These are phyloP conservation scores for Colletotrichum spaethianum DNA, from an alignment of 2,329 filamentous ascomycete species.

Conservation along the genomic window DNA sequence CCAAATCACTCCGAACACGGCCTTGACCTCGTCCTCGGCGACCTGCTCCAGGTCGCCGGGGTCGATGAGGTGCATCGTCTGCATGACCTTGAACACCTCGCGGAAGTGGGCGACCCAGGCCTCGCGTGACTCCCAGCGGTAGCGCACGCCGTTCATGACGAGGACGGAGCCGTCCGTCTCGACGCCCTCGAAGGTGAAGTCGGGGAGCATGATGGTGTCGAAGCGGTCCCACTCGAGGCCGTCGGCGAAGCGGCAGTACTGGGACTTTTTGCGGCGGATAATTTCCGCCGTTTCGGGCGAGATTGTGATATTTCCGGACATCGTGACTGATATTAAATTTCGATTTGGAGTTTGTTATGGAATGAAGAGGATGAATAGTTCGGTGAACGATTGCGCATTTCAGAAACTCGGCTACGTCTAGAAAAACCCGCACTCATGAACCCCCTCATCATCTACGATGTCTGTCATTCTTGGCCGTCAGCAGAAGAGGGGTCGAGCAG, in stretches of 20 bases:
- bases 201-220: conserved; percentile 33
- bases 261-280: conserved; percentile 41
- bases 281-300: conserved; percentile 33
- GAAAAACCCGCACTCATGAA: too few species aligned
- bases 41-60: conserved; percentile 30
- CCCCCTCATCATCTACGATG: neutral
- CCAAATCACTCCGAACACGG: conserved; percentile 30
- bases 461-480: neutral
- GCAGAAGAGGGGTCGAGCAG: neutral
- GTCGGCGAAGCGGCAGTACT: conserved; percentile 41
- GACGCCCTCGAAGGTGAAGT: conserved; percentile 29
- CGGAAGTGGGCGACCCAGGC: conserved; percentile 27
- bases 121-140: conserved; percentile 21
- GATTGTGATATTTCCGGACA: neutral
- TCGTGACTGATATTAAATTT: neutral
- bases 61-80: conserved; percentile 29
- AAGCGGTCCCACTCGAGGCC: conserved; percentile 31
- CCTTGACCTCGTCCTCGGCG: conserved; percentile 38
- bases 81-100: neutral
- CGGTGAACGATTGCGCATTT: too few species aligned
- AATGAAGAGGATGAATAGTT: neutral
- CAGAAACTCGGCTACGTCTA: neutral
- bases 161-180: conserved; percentile 8
- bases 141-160: neutral
- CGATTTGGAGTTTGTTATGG: neutral